Evolutionary conservation across 2,329 filamentous ascomycete species (phyloP), one percentile per base, ranked within the genome.

Genomic region (Aspergillus sp.): DNA sequence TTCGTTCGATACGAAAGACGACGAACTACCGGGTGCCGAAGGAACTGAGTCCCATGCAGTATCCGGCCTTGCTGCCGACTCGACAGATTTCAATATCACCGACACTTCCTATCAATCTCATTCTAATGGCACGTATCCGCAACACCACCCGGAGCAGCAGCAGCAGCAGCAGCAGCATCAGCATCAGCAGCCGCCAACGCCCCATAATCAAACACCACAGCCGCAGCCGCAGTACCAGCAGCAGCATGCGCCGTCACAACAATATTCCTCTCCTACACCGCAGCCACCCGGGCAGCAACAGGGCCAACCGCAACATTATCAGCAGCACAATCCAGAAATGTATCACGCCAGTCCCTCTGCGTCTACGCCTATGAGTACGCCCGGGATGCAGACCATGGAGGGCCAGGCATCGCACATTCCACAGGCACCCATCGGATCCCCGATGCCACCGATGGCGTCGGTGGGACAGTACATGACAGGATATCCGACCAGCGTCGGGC

Each of bases 391-490:
- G 52, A 52, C 60, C 26, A 63, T 64, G 55, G 65, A 69, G 54
- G 66, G 65, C 45, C 71, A 74, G 55, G 63, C 64, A n/a, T 71
- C 70, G 31, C 74, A 75, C 57, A 66, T 73, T 11, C 74, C 71
- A 14, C 75, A 77, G 58, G 71, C 74, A 36, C 71, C 74, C 12
- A 84, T 84, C 73, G 80, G 79, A 62, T 84, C 84, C 36, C 80
- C 82, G 14, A 74, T 84, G 63, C 82, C 83, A 56, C 78, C 82
- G 16, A 82, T 81, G 72, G 77, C 79, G 56, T 79, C 79, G 52
- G 83, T 84, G 77, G 77, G 77, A 45, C 84, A 85, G 71, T 86
- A 86, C 65, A 79, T 81, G 73, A 80, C 80, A 49, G 71, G 70
- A 7, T 75, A 76, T 63, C 69, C 74, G 6, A 70, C 69, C 20